Percentiles rank a stretch among this genome's conserved stretches.
These are phyloP conservation scores for Amanita rimosa DNA, from an alignment of 768 basidiomycete species.

Conservation along the genomic window DNA sequence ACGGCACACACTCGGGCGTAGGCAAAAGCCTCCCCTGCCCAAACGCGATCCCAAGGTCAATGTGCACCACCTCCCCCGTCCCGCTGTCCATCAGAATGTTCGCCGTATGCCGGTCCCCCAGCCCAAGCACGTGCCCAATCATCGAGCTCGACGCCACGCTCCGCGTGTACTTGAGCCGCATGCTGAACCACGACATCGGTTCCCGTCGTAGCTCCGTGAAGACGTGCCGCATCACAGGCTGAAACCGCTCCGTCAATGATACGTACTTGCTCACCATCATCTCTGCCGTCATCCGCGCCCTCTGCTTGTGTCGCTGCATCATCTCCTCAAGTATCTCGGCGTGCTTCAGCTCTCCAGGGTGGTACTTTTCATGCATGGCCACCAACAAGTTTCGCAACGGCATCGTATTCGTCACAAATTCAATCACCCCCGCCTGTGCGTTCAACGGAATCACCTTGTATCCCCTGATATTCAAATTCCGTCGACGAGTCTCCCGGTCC, in stretches of 20 bases:
- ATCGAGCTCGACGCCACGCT: conserved; percentile 93
- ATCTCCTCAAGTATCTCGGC: conserved; percentile 20
- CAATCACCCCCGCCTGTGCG: conserved; percentile 71
- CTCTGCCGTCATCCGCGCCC: conserved; percentile 12
- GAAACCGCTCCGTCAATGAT: conserved; percentile 33
- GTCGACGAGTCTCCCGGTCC: conserved; percentile 67
- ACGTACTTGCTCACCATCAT: conserved; percentile 20
- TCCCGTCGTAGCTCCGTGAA: conserved; percentile 86
- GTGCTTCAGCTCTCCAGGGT: conserved; percentile 38
- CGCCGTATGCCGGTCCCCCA: conserved; percentile 86
- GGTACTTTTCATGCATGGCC: conserved; percentile 58
- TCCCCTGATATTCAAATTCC: conserved; percentile 63
- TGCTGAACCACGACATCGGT: conserved; percentile 87
- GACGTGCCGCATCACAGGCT: conserved; percentile 89
- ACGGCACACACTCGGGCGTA: conserved; percentile 85
- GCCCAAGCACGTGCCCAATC: conserved; percentile 83
- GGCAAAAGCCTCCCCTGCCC: conserved; percentile 79
- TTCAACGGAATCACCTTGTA: conserved; percentile 89
- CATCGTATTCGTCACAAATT: conserved; percentile 77
- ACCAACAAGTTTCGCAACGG: conserved; percentile 55
- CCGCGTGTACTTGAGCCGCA: conserved; percentile 81
- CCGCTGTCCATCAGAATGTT: conserved; percentile 84
- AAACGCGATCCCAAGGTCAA: conserved; percentile 94
- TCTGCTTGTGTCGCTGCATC: conserved; percentile 18
- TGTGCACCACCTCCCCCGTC: conserved; percentile 87